Conservation (phyloP, 2,329 filamentous ascomycete species). For the Zymoseptoria tritici region DNA sequence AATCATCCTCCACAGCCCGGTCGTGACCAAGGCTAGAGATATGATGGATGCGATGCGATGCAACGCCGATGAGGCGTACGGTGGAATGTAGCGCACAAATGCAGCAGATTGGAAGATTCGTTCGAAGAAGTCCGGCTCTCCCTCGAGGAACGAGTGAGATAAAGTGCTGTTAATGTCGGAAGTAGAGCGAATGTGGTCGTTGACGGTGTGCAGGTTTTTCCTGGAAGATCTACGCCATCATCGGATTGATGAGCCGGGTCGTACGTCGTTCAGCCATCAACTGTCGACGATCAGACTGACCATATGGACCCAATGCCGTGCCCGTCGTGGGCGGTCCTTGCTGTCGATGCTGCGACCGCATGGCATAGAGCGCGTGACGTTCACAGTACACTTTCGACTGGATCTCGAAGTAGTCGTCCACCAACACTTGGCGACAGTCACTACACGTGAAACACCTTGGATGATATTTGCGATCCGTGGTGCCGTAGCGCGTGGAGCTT, state of each 20-base stretch:
- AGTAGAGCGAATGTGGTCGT: neutral
- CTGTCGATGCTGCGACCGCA: slow-evolving; percentile 24
- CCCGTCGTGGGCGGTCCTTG: slow-evolving; percentile 2
- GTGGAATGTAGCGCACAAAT: neutral
- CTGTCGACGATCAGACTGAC: slow-evolving; percentile 13
- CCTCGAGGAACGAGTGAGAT: neutral
- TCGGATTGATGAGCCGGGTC: slow-evolving; percentile 28
- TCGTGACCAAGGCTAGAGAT: neutral
- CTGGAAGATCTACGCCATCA: slow-evolving; percentile 20
- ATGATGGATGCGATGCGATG: neutral
- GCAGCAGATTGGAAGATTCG: neutral
- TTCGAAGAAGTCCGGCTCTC: neutral
- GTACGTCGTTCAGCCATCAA: slow-evolving; percentile 29
- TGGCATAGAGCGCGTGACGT: slow-evolving; percentile 60
- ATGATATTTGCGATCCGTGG: slow-evolving; percentile 71
- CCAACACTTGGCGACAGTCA: slow-evolving; percentile 65
- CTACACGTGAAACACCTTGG: slow-evolving; percentile 77
- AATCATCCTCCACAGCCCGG: neutral
- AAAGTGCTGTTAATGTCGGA: neutral
- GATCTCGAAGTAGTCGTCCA: slow-evolving; percentile 87
- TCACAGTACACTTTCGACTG: slow-evolving; percentile 76
- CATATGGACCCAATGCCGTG: neutral
- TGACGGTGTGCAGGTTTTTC: neutral
- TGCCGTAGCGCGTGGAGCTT: slow-evolving; percentile 29
- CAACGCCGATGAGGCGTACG: neutral